Base-by-base conservation (phyloP, 1,284 basidiomycete species). In the Fistulina hepatica region DNA sequence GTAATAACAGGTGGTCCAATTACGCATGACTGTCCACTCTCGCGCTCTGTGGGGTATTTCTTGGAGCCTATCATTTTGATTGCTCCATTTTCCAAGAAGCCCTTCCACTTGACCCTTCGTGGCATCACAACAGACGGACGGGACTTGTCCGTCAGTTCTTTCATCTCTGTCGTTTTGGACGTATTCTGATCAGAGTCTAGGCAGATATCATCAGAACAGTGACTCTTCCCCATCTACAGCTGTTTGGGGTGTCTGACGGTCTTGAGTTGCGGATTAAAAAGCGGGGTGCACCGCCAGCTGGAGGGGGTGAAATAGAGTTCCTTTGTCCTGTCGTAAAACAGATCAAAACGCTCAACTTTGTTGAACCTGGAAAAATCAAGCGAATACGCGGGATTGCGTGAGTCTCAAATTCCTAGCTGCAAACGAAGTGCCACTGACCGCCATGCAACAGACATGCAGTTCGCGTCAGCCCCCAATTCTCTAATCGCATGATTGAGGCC, bases 401-500 rank as follows among this genome's bases (percentile, higher is more conserved):
- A 50, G 88, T 72, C 21, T 20, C 28, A 12, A 5, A 33, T 34
- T 30, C 37, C 13, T 13, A 12, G 19, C 19, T 19, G n/a, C n/a
- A 42, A 32, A 46, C 26, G 38, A 34, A 28, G 39, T 31, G 22
- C 15, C 26, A 25, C 36, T 43, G 36, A 8, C 16, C 35, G 3
- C 13, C 28, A 10, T 3, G 6, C 28, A 9, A 20, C 36, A 93
- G 89, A 12, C 90, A 94, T 59, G 85, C 86, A 3, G 92, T 94
- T 19, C 82, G 95, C 32, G 93, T 98, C 12, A 93, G 81, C 44
- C 94, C 95, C 13, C 93, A 98, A 54, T 90, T 98, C 55, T 92
- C 93, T 2, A 97, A 97, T 58, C 76, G 95, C 33, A 90, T 98
- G 80, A 95, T 98, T 40, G 94, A 97, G 52, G 73, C 91, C 2